Conservation (phyloP, 176 grass and related monocot species). For the Ensete glaucum region DNA sequence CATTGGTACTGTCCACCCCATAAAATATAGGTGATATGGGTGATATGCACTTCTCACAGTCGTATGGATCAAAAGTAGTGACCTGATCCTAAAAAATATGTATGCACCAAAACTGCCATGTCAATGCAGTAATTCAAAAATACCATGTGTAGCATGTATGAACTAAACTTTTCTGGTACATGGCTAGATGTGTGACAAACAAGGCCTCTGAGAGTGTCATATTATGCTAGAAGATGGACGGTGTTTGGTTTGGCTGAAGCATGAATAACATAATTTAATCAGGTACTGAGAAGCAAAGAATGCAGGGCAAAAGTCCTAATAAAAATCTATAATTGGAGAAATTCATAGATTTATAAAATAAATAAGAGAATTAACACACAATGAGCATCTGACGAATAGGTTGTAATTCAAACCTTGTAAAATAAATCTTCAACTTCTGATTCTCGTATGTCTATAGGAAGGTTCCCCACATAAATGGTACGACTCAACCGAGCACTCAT, state of each 20-base stretch:
- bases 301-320: neutral
- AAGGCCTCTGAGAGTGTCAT: too few species aligned
- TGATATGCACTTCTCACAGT: too few species aligned
- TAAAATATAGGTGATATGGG: too few species aligned
- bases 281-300: neutral
- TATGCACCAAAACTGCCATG: too few species aligned
- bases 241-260: neutral
- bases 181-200: too few species aligned
- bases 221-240: neutral
- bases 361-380: neutral
- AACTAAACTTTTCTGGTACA: too few species aligned
- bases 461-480: slow-evolving; percentile 21
- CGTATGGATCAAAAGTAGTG: too few species aligned
- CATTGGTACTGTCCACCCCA: too few species aligned
- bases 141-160: too few species aligned
- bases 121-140: too few species aligned
- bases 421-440: slow-evolving; percentile 27
- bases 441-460: slow-evolving; percentile 20
- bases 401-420: slow-evolving; percentile 14
- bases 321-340: neutral
- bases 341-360: neutral
- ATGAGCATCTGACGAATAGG: neutral
- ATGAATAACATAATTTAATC: neutral
- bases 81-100: too few species aligned
- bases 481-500: slow-evolving; percentile 16